phyloP scores from a whole-genome alignment of 192 early-diverging fungal genomes.

The Paraglomus occultum region DNA sequence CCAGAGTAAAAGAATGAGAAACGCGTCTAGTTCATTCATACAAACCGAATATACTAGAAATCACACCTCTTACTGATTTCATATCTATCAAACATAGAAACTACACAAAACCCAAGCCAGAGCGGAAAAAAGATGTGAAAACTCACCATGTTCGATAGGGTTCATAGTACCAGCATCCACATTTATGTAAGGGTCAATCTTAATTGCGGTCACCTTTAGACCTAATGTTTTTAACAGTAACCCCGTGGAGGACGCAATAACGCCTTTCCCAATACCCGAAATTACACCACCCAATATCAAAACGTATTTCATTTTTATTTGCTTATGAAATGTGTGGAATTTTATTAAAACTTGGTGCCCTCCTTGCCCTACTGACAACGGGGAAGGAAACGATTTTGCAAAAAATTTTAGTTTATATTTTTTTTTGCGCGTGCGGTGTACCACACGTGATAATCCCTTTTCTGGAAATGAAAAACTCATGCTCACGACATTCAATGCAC shows the following conservation, averaged over 20 bases:
- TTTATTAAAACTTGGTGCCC: constrained; percentile 16
- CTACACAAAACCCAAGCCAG: not conserved
- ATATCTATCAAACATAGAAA: constrained; percentile 2
- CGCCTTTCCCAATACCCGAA: constrained; percentile 98
- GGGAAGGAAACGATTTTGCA: constrained; percentile 19
- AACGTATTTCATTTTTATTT: constrained; percentile 77
- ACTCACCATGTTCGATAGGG: constrained; percentile 93
- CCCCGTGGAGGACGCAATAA: constrained; percentile 97
- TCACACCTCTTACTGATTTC: not conserved
- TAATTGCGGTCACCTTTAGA: constrained; percentile 94
- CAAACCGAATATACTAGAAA: constrained; percentile 18
- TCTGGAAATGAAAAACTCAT: too few species aligned
- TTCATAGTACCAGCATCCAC: constrained; percentile 98
- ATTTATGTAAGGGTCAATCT: constrained; percentile 99
- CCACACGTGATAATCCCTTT: too few species aligned
- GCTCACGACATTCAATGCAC: too few species aligned
- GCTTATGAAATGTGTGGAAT: not conserved
- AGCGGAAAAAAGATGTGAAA: not conserved
- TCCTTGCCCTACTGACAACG: constrained; percentile 23
- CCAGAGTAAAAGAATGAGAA: too few species aligned
- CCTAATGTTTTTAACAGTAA: constrained; percentile 91
- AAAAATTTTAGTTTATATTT: not conserved
- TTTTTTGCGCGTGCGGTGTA: too few species aligned
- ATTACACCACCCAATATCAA: constrained; percentile 98
- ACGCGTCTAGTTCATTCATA: not conserved